Base-by-base conservation (phyloP, 305 asterid genomes). In the Fraxinus baroniana region DNA sequence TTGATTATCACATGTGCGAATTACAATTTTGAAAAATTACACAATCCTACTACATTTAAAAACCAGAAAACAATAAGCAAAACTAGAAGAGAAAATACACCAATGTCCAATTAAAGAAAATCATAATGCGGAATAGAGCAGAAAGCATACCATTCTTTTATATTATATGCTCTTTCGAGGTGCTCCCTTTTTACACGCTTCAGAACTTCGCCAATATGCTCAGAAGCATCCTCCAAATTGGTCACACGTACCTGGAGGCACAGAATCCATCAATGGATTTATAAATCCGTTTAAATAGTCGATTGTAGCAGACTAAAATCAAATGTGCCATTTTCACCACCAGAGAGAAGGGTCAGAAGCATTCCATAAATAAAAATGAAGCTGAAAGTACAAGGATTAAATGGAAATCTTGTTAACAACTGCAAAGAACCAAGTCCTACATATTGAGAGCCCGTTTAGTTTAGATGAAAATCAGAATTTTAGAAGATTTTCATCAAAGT, bases 191-290 rank as follows among this genome's bases (percentile, higher is more conserved):
- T 95, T 44, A 95, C 99, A 13, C 98, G 97, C 76, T 86, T 91
- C 85, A 94, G 84, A 85, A 93, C 98, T 89, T 96, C 98, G 37
- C 98, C 97, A 39, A 96, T 96, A 86, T 94, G 98, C 88, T 96
- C 98, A 3, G 98, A 20, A 82, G 99, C 98, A 92, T 96, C 99
- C 26, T 85, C 91, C 91, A 94, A 88, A 88, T 94, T 96, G 26
- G 98, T 94, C 78, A 96, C 97, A 17, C 97, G 94, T 49, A 96
- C 99, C 99, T 96, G 85, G 64, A 75, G 57, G 82, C 55, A 80
- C 57, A 12, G 74, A 80, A 64, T 22, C 78, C 39, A 70, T 7
- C 7, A 36, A 60, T 26, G 72, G 28, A 35, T 32, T 22, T 57
- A 78, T 60, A 20, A 20, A 83, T 77, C 49, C 18, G 68, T 7